Percentiles rank a stretch among this genome's conserved stretches.
phyloP scores from a whole-genome alignment of 1,284 basidiomycete species.

The Trichosporon faecale region DNA sequence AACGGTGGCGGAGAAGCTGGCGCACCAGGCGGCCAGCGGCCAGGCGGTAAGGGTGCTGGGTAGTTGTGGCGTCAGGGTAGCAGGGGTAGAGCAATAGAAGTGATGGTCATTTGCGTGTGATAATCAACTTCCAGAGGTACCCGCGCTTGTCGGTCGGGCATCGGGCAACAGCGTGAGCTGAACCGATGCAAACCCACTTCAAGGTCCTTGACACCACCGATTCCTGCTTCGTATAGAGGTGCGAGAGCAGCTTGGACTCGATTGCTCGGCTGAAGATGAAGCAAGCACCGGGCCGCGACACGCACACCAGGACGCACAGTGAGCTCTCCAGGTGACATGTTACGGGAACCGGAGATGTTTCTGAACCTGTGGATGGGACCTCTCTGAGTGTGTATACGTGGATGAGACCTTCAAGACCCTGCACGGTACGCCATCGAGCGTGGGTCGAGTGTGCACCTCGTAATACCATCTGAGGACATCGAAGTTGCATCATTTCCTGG shows the following conservation, averaged over 20 bases:
- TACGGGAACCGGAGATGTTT: background rate
- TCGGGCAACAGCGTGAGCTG: background rate
- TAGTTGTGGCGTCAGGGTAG: background rate
- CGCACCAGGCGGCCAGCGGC: too few species aligned
- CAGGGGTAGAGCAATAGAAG: background rate
- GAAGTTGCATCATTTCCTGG: too few species aligned
- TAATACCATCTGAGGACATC: too few species aligned
- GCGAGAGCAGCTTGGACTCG: background rate
- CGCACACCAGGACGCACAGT: too few species aligned
- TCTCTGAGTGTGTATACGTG: too few species aligned
- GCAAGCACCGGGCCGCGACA: background rate
- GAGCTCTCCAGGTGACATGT: too few species aligned
- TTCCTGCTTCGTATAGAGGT: background rate
- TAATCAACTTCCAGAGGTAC: conserved; percentile 1
- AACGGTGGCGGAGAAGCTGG: background rate
- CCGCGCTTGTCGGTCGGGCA: background rate
- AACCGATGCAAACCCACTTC: background rate
- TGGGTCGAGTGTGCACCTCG: too few species aligned
- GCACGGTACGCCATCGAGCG: too few species aligned
- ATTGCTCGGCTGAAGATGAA: background rate
- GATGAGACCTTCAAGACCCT: too few species aligned
- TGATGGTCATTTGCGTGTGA: background rate
- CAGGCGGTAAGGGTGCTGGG: background rate
- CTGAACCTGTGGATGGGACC: too few species aligned
- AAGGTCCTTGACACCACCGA: background rate